Conservation (phyloP, 495 filamentous ascomycete species). For the Lophium mytilinum region DNA sequence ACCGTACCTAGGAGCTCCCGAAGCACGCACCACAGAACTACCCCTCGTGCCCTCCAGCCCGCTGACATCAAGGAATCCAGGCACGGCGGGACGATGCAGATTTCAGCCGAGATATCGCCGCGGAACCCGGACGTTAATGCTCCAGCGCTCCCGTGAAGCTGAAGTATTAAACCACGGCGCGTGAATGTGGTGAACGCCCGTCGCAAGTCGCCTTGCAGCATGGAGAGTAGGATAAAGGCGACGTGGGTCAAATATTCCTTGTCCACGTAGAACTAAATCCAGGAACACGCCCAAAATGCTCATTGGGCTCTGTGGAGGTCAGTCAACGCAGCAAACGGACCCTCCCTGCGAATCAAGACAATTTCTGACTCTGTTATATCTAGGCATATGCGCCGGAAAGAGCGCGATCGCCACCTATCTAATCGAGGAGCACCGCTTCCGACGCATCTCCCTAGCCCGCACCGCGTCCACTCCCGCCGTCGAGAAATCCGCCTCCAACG, state of each 20-base stretch:
- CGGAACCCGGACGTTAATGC: neutral
- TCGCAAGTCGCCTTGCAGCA: neutral
- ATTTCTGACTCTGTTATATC: neutral
- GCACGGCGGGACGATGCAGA: neutral
- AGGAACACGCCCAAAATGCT: slow-evolving; percentile 53
- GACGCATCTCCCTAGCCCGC: slow-evolving; percentile 41
- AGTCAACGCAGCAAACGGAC: slow-evolving; percentile 18
- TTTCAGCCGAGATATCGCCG: neutral
- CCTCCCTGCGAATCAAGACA: neutral
- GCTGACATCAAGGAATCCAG: neutral
- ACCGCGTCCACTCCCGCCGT: slow-evolving; percentile 19
- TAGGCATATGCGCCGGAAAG: slow-evolving; percentile 88
- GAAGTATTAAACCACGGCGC: neutral
- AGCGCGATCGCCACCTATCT: slow-evolving; percentile 77
- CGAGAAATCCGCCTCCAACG: slow-evolving; percentile 28
- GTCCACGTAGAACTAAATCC: neutral
- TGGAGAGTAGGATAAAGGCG: neutral
- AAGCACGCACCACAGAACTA: too few relatives aligned
- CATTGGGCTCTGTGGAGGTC: slow-evolving; percentile 88
- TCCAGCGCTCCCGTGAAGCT: neutral
- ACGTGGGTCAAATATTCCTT: neutral
- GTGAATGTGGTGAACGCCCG: neutral
- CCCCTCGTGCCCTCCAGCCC: neutral
- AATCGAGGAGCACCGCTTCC: slow-evolving; percentile 67
- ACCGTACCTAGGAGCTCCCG: neutral